A percentile compares a stretch with the other conserved stretches of the same genome.
phyloP scores from a whole-genome alignment of 768 basidiomycete genomes.

The Serendipita vermifera region DNA sequence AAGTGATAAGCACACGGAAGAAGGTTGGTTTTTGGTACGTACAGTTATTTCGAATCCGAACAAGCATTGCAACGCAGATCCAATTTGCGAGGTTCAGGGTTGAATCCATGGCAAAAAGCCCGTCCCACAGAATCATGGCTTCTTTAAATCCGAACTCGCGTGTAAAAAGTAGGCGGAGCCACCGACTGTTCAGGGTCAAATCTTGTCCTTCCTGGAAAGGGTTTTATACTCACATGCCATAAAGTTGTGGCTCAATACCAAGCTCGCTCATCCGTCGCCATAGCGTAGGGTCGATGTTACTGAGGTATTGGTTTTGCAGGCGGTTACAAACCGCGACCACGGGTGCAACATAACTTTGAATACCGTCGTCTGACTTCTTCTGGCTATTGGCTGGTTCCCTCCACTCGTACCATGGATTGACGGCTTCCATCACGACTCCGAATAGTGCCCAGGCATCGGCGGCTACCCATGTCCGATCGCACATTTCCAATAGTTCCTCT shows the following conservation, averaged over 20 bases:
- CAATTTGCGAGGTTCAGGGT: slow-evolving; percentile 66
- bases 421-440: slow-evolving; percentile 58
- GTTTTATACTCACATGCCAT: slow-evolving; percentile 62
- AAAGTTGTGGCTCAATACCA: slow-evolving; percentile 92
- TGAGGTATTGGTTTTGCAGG: slow-evolving; percentile 62
- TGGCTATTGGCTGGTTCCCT: slow-evolving; percentile 20
- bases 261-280: slow-evolving; percentile 61
- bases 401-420: slow-evolving; percentile 61
- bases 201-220: slow-evolving; percentile 10
- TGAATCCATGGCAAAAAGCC: slow-evolving; percentile 77
- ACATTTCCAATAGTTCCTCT: slow-evolving; percentile 40
- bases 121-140: slow-evolving; percentile 90
- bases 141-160: slow-evolving; percentile 75
- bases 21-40: slow-evolving; percentile 23
- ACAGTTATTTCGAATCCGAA: slow-evolving; percentile 85
- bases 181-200: slow-evolving; percentile 45
- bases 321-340: slow-evolving; percentile 73
- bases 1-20: slow-evolving; percentile 14
- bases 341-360: slow-evolving; percentile 62
- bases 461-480: slow-evolving; percentile 53
- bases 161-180: slow-evolving; percentile 87
- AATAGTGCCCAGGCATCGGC: slow-evolving; percentile 88
- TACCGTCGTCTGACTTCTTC: slow-evolving; percentile 9
- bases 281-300: slow-evolving; percentile 65
- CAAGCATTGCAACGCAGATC: slow-evolving; percentile 89